Percentiles rank a stretch among this genome's conserved stretches.
These are phyloP conservation scores for Albugo candida DNA, from an alignment of 352 stramenopile genomes.

Conservation along the genomic window DNA sequence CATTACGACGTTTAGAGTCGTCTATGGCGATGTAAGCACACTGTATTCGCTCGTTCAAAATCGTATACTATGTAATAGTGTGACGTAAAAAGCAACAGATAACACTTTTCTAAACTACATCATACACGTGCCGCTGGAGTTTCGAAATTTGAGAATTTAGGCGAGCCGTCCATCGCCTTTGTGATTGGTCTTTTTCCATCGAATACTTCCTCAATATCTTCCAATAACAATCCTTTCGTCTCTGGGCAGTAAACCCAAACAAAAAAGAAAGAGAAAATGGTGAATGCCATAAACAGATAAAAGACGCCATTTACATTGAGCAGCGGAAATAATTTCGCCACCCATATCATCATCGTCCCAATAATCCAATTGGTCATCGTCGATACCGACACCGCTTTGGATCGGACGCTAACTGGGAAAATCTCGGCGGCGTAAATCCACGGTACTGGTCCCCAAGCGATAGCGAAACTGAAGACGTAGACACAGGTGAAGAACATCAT, in stretches of 20 bases:
- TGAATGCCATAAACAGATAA: conserved; percentile 25
- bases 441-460: conserved; percentile 29
- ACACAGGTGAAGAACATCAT: conserved; percentile 19
- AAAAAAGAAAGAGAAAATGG: conserved; percentile 15
- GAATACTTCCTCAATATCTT: conserved; percentile 16
- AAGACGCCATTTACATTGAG: conserved; percentile 24
- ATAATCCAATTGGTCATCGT: conserved; percentile 20
- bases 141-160: too few relatives aligned
- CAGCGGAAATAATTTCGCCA: conserved; percentile 13
- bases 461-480: conserved; percentile 31
- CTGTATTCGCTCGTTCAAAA: not conserved
- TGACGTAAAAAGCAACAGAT: too few relatives aligned
- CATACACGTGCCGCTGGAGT: too few relatives aligned
- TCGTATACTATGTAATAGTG: too few relatives aligned
- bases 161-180: too few relatives aligned
- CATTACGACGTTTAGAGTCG: conserved; percentile 62
- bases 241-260: conserved; percentile 25
- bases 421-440: conserved; percentile 45
- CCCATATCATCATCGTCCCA: conserved; percentile 15
- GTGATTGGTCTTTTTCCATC: too few relatives aligned
- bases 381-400: conserved; percentile 19
- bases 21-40: conserved; percentile 58
- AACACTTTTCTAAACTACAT: too few relatives aligned
- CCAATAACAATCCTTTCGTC: conserved; percentile 15
- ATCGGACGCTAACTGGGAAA: conserved; percentile 26